A percentile compares a stretch with the other conserved stretches of the same genome.
phyloP scores from a whole-genome alignment of 345 rosid species.

The Mercurialis annua region DNA sequence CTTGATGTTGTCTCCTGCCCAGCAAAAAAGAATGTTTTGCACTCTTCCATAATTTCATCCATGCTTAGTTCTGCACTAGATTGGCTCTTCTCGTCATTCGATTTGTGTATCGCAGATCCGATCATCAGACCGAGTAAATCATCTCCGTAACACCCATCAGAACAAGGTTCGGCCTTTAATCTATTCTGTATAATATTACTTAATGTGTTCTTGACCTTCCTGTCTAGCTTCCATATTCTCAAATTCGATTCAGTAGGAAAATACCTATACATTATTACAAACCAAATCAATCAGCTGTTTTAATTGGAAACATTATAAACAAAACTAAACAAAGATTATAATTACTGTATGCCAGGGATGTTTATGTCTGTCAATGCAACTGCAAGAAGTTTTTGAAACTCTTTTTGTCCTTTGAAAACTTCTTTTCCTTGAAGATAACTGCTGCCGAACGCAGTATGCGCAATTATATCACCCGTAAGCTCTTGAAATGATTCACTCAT shows the following conservation, averaged over 20 bases:
- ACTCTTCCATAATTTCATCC: slow-evolving; percentile 54
- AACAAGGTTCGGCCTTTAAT: slow-evolving; percentile 18
- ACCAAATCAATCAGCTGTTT: neutral
- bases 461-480: slow-evolving; percentile 68
- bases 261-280: slow-evolving; percentile 37
- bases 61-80: slow-evolving; percentile 22
- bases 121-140: slow-evolving; percentile 52
- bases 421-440: slow-evolving; percentile 74
- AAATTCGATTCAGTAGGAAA: slow-evolving; percentile 47
- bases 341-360: slow-evolving; percentile 58
- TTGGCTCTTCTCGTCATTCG: neutral
- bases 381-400: slow-evolving; percentile 48
- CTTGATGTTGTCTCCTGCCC: slow-evolving; percentile 63
- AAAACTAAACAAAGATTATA: too few species aligned
- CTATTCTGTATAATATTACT: slow-evolving; percentile 45
- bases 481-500: slow-evolving; percentile 59
- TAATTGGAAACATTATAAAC: too few species aligned
- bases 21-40: slow-evolving; percentile 59
- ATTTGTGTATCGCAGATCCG: slow-evolving; percentile 17
- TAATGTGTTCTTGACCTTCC: slow-evolving; percentile 56
- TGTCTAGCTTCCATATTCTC: slow-evolving; percentile 68
- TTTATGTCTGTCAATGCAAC: slow-evolving; percentile 25
- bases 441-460: slow-evolving; percentile 72
- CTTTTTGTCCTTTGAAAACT: neutral
- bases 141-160: slow-evolving; percentile 37